Evolutionary conservation across 2,329 filamentous ascomycete genomes (phyloP).

Genomic region (Plectosphaerella sp.): DNA sequence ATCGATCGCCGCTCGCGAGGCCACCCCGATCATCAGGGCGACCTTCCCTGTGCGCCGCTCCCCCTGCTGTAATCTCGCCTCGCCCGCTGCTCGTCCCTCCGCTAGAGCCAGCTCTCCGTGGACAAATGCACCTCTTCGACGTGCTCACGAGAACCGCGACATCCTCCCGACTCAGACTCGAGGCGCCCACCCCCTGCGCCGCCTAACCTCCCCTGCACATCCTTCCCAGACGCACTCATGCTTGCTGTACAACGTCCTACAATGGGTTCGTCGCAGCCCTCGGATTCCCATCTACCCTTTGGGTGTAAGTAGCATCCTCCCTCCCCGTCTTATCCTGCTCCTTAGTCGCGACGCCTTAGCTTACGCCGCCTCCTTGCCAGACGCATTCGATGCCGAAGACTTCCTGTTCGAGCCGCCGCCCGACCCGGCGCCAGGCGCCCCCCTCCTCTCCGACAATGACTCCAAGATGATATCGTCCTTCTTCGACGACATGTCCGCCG

Average conservation of each 20-base stretch:
- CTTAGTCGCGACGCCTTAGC: slow-evolving; percentile 1
- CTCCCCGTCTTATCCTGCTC: slow-evolving; percentile 6
- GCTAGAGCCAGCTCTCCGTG: no score
- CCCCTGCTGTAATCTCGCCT: no score
- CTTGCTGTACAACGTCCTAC: slow-evolving; percentile 51
- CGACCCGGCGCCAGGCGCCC: slow-evolving; percentile 58
- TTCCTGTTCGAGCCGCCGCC: slow-evolving; percentile 50
- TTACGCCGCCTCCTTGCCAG: slow-evolving; percentile 20
- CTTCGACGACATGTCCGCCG: slow-evolving; percentile 49
- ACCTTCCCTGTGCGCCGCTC: no score
- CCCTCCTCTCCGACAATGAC: slow-evolving; percentile 60
- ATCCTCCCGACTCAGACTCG: background rate
- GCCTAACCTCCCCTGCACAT: background rate
- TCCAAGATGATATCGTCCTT: slow-evolving; percentile 54
- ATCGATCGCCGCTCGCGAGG: slow-evolving; percentile 1
- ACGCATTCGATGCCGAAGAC: slow-evolving; percentile 40
- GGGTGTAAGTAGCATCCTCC: slow-evolving; percentile 52
- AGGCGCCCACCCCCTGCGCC: background rate
- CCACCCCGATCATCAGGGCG: no score
- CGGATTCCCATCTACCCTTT: slow-evolving; percentile 56
- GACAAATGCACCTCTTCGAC: background rate
- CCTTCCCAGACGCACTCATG: slow-evolving; percentile 44
- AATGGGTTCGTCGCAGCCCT: slow-evolving; percentile 56
- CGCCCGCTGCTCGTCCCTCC: background rate
- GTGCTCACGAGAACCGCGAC: background rate